These are phyloP conservation scores for Apodospora peruviana DNA, from an alignment of 495 filamentous ascomycete genomes.

Conservation along the genomic window DNA sequence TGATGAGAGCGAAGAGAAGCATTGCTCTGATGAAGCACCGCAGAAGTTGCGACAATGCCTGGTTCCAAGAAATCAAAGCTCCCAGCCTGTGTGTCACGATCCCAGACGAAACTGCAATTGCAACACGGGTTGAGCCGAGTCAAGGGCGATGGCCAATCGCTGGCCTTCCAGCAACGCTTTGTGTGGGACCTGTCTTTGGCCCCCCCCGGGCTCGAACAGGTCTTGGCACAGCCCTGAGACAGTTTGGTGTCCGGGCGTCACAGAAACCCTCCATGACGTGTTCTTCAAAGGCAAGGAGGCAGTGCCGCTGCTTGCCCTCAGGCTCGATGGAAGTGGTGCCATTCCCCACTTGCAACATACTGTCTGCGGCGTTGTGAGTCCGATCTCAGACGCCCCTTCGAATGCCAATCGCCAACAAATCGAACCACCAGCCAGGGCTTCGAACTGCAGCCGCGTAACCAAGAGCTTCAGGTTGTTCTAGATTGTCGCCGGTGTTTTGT, in stretches of 20 bases:
- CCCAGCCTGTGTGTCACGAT: slow-evolving; percentile 18
- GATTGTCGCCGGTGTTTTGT: no score
- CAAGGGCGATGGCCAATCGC: slow-evolving; percentile 13
- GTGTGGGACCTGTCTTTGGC: slow-evolving; percentile 6
- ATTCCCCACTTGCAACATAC: slow-evolving; percentile 31
- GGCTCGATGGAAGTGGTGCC: slow-evolving; percentile 24
- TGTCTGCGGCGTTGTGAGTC: slow-evolving; percentile 8
- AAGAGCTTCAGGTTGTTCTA: no score
- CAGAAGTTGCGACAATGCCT: no score
- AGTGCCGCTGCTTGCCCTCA: not conserved
- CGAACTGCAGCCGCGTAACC: no score
- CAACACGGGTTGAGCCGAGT: slow-evolving; percentile 19
- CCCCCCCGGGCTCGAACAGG: not conserved
- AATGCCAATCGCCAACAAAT: not conserved
- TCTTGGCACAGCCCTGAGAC: slow-evolving; percentile 7
- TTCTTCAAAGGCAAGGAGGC: not conserved
- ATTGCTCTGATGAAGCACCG: no score
- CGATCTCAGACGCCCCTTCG: not conserved
- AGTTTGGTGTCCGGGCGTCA: not conserved
- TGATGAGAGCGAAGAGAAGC: no score
- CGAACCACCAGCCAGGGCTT: no score
- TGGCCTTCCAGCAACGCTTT: not conserved
- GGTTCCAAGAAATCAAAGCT: not conserved
- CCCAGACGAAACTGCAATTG: slow-evolving; percentile 26
- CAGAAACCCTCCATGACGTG: not conserved